These are phyloP conservation scores for Sergeia podlipaevii DNA, from an alignment of 208 protist species.

Conservation along the genomic window DNA sequence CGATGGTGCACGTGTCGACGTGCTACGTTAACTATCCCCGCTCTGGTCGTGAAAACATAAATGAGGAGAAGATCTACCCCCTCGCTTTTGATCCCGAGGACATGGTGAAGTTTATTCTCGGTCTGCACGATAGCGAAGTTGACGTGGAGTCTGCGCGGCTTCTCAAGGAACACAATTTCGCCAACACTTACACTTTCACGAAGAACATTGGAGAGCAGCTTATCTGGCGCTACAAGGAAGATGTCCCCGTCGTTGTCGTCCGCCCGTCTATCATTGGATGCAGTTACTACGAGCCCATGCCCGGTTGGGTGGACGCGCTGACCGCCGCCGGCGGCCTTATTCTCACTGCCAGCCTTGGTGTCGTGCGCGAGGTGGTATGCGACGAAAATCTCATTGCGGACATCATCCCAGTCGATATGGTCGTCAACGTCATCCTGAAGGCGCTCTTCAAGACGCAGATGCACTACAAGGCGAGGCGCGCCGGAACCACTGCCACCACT, in stretches of 20 bases:
- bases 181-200: constrained; percentile 91
- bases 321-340: constrained; percentile 75
- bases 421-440: constrained; percentile 79
- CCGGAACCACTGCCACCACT: not conserved
- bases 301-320: constrained; percentile 83
- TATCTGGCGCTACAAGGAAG: constrained; percentile 41
- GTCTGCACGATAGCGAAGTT: constrained; percentile 52
- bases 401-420: constrained; percentile 84
- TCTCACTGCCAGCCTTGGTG: constrained; percentile 59
- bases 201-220: constrained; percentile 85
- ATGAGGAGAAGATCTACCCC: constrained; percentile 77
- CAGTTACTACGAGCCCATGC: constrained; percentile 65
- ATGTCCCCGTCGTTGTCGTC: constrained; percentile 66
- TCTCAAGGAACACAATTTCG: constrained; percentile 66
- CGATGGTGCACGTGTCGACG: constrained; percentile 86
- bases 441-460: constrained; percentile 71
- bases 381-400: constrained; percentile 44
- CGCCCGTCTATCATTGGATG: constrained; percentile 88
- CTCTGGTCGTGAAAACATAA: constrained; percentile 24
- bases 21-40: constrained; percentile 86
- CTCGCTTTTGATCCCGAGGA: constrained; percentile 71
- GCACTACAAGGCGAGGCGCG: constrained; percentile 16
- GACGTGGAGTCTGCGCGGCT: constrained; percentile 18
- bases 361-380: constrained; percentile 59
- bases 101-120: constrained; percentile 74